Evolutionary conservation across 129 eudicot genomes (phyloP).

Genomic region (Helichrysum umbraculigerum): DNA sequence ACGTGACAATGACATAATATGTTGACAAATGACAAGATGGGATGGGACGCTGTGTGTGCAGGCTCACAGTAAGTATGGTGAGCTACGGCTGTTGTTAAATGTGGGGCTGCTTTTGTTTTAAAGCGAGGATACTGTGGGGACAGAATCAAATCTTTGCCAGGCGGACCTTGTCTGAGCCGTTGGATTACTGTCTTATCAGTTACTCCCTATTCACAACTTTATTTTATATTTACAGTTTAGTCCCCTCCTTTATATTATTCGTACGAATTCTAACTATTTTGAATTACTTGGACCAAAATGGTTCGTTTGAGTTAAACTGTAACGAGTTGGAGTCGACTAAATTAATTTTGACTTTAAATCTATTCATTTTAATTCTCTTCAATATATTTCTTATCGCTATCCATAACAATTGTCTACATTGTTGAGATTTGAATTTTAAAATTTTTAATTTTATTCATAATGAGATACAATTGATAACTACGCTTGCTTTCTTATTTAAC

Average conservation of each 20-base stretch:
- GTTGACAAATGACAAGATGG: conserved; percentile 34
- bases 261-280: not conserved
- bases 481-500: too few relatives aligned
- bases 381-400: too few relatives aligned
- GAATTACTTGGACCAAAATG: not conserved
- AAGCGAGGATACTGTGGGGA: conserved; percentile 29
- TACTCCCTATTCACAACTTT: conserved; percentile 1
- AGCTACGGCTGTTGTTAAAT: conserved; percentile 14
- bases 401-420: too few relatives aligned
- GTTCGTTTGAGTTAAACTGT: not conserved
- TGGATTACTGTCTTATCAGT: conserved; percentile 34
- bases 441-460: too few relatives aligned
- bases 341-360: too few relatives aligned
- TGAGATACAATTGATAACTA: not conserved
- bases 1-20: conserved; percentile 38
- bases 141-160: conserved; percentile 29
- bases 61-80: conserved; percentile 30
- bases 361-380: too few relatives aligned
- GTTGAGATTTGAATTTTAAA: too few relatives aligned
- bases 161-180: conserved; percentile 21
- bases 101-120: conserved; percentile 27
- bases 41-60: conserved; percentile 33
- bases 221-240: not conserved
- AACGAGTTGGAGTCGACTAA: not conserved
- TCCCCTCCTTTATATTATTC: not conserved